Evolutionary conservation across 768 basidiomycete species (phyloP), one percentile per base, ranked within the genome.

Genomic region (Mycena crocata): DNA sequence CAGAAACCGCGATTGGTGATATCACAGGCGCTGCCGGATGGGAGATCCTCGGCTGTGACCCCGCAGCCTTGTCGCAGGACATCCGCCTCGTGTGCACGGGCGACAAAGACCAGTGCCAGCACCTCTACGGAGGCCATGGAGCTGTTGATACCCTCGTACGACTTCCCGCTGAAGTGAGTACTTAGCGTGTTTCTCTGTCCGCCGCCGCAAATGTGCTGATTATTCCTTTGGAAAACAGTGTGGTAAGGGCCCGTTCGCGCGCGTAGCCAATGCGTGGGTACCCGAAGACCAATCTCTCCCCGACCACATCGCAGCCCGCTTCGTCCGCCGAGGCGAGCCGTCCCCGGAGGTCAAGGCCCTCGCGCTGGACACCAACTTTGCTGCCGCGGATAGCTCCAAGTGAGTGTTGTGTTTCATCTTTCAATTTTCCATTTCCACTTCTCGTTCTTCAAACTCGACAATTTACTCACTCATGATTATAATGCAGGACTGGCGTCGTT

Each of bases 121-220:
- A 67, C 40, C 59, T 67, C 31, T 62, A 30, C 32, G 14, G 31
- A 12, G 44, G 44, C 15, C 7, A 35, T 34, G 75, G 77, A 15
- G 77, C 75, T 9, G 75, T 70, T 30, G 70, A 75, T 55, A 80
- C 74, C 15, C 58, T 80, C 28, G 78, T 80, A n/a, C 70, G 77
- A 13, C 62, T 80, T 0, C 78, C 79, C 10, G 69, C 78, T 44
- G 66, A 21, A 57, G 78, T 80, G 44, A 23, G 52, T 35, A 9
- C 12, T 19, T 5, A 14, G 21, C 17, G 70, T 19, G 23, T 51
- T 15, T 28, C 5, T 14, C 34, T 1, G n/a, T 1, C 52, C 5
- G 15, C 32, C 14, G n/a, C 21, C 5, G 5, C 19, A 2, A 24
- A 14, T 21, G 5, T n/a, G 7, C 31, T 19, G 32, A 23, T n/a